Evolutionary conservation across 441 rosid species (phyloP).

Genomic region (Codiaeum variegatum): DNA sequence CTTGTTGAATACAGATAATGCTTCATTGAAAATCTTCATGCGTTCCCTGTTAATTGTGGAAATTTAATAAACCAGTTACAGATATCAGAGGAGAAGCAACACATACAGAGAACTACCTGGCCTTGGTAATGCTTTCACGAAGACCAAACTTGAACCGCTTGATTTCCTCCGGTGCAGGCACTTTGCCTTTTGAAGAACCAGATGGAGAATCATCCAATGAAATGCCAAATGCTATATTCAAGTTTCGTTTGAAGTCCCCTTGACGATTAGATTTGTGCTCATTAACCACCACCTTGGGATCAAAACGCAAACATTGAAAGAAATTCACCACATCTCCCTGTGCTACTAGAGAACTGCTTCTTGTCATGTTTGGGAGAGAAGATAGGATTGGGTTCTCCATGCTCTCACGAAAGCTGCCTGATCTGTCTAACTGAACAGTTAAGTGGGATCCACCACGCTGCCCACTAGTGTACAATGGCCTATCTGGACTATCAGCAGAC

Average conservation of each 20-base stretch:
- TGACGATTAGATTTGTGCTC: conserved; percentile 77
- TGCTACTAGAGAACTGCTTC: conserved; percentile 56
- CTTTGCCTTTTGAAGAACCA: conserved; percentile 58
- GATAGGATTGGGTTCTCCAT: conserved; percentile 66
- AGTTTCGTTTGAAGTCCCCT: conserved; percentile 65
- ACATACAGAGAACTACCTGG: conserved; percentile 62
- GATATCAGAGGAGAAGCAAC: conserved; percentile 13
- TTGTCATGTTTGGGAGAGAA: conserved; percentile 64
- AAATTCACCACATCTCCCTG: conserved; percentile 74
- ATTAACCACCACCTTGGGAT: conserved; percentile 71
- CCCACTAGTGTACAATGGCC: conserved; percentile 61
- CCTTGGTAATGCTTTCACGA: conserved; percentile 63
- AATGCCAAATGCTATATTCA: conserved; percentile 72
- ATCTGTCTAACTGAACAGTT: conserved; percentile 75
- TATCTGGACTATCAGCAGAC: conserved; percentile 84
- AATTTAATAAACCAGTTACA: conserved; percentile 31
- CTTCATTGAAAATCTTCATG: conserved; percentile 65
- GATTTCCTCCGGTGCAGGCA: conserved; percentile 72
- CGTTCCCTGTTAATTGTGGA: conserved; percentile 69
- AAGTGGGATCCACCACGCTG: conserved; percentile 85
- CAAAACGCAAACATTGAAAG: conserved; percentile 67
- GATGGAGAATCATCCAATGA: conserved; percentile 69
- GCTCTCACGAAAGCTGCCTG: conserved; percentile 81
- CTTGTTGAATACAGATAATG: conserved; percentile 77
- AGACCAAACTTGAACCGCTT: conserved; percentile 65